phyloP scores from a whole-genome alignment of 2,329 filamentous ascomycete genomes.

The Lomentospora prolificans region DNA sequence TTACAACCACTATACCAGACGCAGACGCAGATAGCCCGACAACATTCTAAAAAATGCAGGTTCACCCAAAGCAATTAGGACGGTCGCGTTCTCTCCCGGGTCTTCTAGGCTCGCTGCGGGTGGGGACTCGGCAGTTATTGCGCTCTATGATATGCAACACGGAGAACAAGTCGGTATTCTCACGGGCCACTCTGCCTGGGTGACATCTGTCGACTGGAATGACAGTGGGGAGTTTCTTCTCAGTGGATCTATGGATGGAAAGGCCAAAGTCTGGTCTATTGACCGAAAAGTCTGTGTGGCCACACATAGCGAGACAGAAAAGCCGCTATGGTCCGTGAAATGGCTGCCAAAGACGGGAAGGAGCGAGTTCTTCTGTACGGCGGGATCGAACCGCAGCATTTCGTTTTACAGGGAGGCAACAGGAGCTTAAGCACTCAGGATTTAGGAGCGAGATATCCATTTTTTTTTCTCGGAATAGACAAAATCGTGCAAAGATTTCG shows the following conservation, averaged over 20 bases:
- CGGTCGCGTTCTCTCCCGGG: conserved; percentile 79
- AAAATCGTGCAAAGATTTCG: background rate
- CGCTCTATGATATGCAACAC: conserved; percentile 82
- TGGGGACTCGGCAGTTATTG: conserved; percentile 80
- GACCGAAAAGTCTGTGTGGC: conserved; percentile 78
- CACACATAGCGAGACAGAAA: conserved; percentile 85
- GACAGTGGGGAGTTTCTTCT: conserved; percentile 85
- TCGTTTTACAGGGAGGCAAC: conserved; percentile 81
- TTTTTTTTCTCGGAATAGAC: background rate
- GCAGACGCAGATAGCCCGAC: background rate
- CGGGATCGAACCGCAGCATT: conserved; percentile 65
- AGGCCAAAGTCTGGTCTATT: conserved; percentile 92
- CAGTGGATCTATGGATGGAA: conserved; percentile 82
- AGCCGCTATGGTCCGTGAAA: conserved; percentile 71
- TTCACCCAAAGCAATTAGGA: conserved; percentile 75
- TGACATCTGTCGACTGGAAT: conserved; percentile 87
- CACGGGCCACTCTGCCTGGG: conserved; percentile 71
- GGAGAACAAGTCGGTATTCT: conserved; percentile 89
- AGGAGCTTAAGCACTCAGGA: conserved; percentile 38
- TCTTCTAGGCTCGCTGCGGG: conserved; percentile 79
- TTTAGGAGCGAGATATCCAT: background rate
- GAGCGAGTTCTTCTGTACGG: conserved; percentile 67
- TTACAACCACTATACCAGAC: too few species aligned
- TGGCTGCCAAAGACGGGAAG: conserved; percentile 68
- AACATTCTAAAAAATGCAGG: conserved; percentile 34